phyloP scores from a whole-genome alignment of 495 filamentous ascomycete species.

The Terfezia claveryi region DNA sequence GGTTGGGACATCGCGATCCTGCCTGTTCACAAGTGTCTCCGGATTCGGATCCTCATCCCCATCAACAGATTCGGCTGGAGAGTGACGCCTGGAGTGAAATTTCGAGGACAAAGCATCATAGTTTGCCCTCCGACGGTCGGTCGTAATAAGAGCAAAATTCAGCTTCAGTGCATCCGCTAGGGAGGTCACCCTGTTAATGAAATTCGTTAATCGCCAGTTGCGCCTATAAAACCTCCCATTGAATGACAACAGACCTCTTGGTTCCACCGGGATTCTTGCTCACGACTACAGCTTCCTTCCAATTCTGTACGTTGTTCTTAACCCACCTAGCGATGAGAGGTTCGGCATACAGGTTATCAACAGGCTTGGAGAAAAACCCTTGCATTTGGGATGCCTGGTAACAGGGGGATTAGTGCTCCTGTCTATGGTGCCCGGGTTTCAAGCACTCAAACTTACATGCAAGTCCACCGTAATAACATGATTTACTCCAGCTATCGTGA shows the following conservation, averaged over 20 bases:
- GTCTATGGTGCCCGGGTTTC: constrained; percentile 18
- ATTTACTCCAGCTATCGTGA: constrained; percentile 79
- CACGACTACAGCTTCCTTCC: constrained; percentile 83
- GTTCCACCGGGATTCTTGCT: constrained; percentile 96
- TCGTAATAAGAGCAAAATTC: constrained; percentile 93
- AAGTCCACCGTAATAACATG: constrained; percentile 95
- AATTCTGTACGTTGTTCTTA: constrained; percentile 59
- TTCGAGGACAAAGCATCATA: constrained; percentile 27
- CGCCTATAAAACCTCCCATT: neutral
- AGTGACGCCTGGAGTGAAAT: constrained; percentile 18
- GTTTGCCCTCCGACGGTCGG: constrained; percentile 50
- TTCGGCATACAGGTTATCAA: constrained; percentile 93
- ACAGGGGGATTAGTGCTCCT: neutral
- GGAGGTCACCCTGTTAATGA: constrained; percentile 48
- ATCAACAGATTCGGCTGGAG: constrained; percentile 16
- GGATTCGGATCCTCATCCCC: constrained; percentile 1
- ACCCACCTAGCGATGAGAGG: constrained; percentile 94
- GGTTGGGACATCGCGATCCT: neutral
- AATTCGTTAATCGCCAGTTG: neutral
- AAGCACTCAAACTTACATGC: constrained; percentile 32
- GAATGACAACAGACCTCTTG: constrained; percentile 26
- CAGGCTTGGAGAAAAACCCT: constrained; percentile 93
- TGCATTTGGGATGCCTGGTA: constrained; percentile 71
- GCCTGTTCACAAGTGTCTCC: neutral
- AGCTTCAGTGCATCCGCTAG: constrained; percentile 89